These are phyloP conservation scores for Cladosporium halotolerans DNA, from an alignment of 2,329 filamentous ascomycete species.

Conservation along the genomic window DNA sequence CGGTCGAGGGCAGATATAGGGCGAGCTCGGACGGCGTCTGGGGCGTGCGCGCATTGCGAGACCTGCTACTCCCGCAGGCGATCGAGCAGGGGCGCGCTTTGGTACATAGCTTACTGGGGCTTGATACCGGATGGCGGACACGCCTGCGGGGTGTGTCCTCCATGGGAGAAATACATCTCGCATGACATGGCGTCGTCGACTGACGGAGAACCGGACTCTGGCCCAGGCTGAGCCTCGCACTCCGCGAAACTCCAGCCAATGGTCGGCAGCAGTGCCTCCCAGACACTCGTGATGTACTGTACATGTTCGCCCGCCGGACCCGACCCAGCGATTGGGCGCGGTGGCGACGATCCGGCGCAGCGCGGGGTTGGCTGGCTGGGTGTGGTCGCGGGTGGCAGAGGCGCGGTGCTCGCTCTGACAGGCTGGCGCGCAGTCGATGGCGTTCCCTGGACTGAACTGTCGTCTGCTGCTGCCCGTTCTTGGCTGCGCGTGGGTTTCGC, in stretches of 20 bases:
- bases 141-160: no score
- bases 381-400: background rate
- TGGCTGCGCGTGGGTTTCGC: background rate
- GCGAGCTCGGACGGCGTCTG: conserved; percentile 3
- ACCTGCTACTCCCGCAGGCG: background rate
- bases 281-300: background rate
- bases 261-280: no score
- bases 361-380: conserved; percentile 3
- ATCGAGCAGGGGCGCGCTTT: no score
- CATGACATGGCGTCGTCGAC: no score
- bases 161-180: no score
- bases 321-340: background rate
- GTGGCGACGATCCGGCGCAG: conserved; percentile 1
- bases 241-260: no score
- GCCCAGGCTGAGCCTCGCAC: no score
- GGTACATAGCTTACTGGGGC: no score
- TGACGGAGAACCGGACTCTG: no score
- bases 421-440: background rate
- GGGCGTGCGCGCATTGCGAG: conserved; percentile 7
- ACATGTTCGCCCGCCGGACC: background rate
- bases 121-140: no score
- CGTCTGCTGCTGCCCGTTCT: background rate
- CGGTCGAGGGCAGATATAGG: conserved; percentile 9
- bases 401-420: background rate
- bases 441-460: background rate